Evolutionary conservation across 352 stramenopile species (phyloP), one percentile per base, ranked within the genome.

Genomic region (Phytopythium cucurbitacearum): DNA sequence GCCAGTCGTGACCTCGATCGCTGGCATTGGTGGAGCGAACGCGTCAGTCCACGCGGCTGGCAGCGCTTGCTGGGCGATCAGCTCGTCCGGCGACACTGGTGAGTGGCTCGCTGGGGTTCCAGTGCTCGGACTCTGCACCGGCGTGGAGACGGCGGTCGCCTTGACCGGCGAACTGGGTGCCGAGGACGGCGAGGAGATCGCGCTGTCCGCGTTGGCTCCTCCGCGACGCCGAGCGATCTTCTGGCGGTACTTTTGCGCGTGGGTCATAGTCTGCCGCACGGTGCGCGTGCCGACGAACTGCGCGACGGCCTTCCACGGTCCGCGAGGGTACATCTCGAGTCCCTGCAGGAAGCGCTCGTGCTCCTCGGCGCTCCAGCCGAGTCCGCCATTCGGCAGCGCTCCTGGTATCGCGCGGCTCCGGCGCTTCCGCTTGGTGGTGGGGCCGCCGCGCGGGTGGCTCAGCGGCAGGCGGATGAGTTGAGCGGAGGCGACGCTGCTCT

Each of bases 231-330:
- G n/a, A 33, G 35, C 48, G 37, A 53, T 53, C 47, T 90, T 89
- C 56, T 87, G 69, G 0, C 74, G 73, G 57, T 89, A 89, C 64
- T 89, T 88, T 48, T 89, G 79, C 16, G 76, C 79, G 48, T 91
- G 78, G 0, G 78, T 89, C 76, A 87, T 87, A 36, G 76, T 87
- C 68, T 90, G 80, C 12, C 80, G 74, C 44, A 87, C 78, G 0
- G 74, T 88, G 46, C 79, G 78, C 15, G 81, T 89, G 40, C 69
- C 76, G 33, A 57, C 51, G 40, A 13, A 57, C 5, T 28, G 8
- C 15, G 51, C 51, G 13, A 57, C 51, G 12, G 41, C 51, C 51
- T 57, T 57, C 51, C 51, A 57, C 34, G 51, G 51, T 8, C 51
- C 51, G 35, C 33, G 41, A 15, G 51, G 51, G 15, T 50, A 57